phyloP scores from a whole-genome alignment of 495 filamentous ascomycete species.

The Acidomyces sp. region DNA sequence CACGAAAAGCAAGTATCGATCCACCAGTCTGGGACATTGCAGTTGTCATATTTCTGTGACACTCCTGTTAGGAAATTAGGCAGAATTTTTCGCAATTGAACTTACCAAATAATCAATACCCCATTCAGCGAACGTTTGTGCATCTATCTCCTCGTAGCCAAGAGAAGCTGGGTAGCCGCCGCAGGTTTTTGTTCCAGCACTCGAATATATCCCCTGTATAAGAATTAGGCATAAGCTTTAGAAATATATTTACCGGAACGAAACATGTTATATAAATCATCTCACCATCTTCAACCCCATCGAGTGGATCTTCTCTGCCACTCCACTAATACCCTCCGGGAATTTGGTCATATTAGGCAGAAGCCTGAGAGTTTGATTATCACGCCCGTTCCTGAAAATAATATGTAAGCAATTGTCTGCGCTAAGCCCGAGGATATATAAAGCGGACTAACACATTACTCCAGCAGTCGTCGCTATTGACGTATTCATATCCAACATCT shows the following conservation, averaged over 20 bases:
- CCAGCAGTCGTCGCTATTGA: conserved; percentile 28
- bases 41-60: conserved; percentile 52
- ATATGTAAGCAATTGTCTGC: no score
- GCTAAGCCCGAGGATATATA: no score
- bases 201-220: conserved; percentile 29
- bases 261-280: no score
- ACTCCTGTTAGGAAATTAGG: no score
- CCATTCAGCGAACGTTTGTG: conserved; percentile 49
- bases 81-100: no score
- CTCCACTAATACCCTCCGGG: conserved; percentile 24
- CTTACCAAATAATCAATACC: conserved; percentile 44
- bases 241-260: no score
- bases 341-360: conserved; percentile 6
- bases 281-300: conserved; percentile 25
- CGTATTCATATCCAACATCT: conserved; percentile 27
- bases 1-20: conserved; percentile 32
- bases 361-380: no score
- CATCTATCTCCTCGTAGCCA: conserved; percentile 50
- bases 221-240: no score
- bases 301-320: conserved; percentile 23
- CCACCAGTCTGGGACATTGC: conserved; percentile 37
- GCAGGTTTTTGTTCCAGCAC: conserved; percentile 49
- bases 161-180: conserved; percentile 48
- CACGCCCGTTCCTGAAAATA: no score
- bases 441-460: no score